phyloP scores from a whole-genome alignment of 306 rosid species.

The Pterocarpus macrocarpus region DNA sequence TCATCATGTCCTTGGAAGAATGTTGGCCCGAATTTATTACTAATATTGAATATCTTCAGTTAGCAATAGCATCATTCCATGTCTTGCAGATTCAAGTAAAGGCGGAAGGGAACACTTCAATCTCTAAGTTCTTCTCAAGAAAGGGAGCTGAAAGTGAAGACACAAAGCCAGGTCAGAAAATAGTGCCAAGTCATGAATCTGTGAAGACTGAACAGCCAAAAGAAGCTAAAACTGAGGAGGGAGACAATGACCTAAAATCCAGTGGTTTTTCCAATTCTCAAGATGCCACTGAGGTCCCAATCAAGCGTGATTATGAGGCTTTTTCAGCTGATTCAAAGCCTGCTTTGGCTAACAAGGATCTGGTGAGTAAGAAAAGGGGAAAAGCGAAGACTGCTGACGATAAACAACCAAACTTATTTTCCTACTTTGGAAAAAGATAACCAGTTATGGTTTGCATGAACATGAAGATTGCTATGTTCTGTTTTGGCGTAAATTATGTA shows the following conservation, averaged over 20 bases:
- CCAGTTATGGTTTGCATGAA: conserved; percentile 12
- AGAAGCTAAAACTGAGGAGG: conserved; percentile 52
- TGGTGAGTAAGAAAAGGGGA: conserved; percentile 62
- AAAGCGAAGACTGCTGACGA: conserved; percentile 59
- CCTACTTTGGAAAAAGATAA: conserved; percentile 75
- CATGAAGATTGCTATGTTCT: conserved; percentile 28
- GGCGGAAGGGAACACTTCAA: conserved; percentile 61
- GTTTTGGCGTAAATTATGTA: conserved; percentile 35
- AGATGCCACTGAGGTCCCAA: conserved; percentile 47
- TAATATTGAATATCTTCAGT: conserved; percentile 5
- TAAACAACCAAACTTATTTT: conserved; percentile 74
- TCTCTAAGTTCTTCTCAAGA: conserved; percentile 71
- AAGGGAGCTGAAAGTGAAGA: conserved; percentile 61
- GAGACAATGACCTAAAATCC: conserved; percentile 47
- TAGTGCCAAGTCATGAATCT: conserved; percentile 20
- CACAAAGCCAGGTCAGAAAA: conserved; percentile 49
- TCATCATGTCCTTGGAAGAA: neutral
- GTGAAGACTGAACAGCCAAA: conserved; percentile 49
- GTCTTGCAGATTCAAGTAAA: conserved; percentile 72
- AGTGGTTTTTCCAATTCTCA: conserved; percentile 30
- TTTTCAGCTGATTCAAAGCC: conserved; percentile 58
- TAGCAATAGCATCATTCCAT: conserved; percentile 18
- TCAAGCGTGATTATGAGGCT: conserved; percentile 66
- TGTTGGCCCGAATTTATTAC: neutral
- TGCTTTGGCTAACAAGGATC: conserved; percentile 36